Evolutionary conservation across 495 filamentous ascomycete genomes (phyloP), one percentile per base, ranked within the genome.

Genomic region (Rostrohypoxylon terebratum): DNA sequence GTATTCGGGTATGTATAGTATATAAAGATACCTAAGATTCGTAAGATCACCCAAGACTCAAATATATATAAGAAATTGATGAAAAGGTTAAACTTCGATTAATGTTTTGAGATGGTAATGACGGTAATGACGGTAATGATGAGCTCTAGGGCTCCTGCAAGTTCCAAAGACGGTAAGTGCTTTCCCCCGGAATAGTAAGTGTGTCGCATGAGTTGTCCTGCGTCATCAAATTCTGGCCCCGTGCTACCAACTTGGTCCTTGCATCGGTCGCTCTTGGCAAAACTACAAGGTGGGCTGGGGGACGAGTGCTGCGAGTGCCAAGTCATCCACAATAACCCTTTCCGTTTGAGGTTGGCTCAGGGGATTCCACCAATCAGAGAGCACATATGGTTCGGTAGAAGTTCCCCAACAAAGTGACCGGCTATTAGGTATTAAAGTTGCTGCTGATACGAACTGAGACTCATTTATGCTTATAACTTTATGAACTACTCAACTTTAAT

Each of bases 221-320:
- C 75, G 75, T 77, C 75, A 77, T 77, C 74, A 77, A 70, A 68
- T 66, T 10, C 51, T 45, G 21, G 48, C 42, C 51, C 68, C 59
- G 59, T 64, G 55, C 47, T 11, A 64, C 65, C 64, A 50, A 40
- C 63, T 54, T 11, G 28, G 70, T 44, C 69, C 61, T 59, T 65
- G 61, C 66, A 21, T 68, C 36, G 36, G 38, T n/a, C 28, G 42
- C 3, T 62, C 70, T 76, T 73, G 63, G 70, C 70, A 36, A 55
- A 50, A 10, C 63, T 65, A 40, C 44, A 42, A 42, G 40, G 28
- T 28, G 28, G 28, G 28, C 28, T 28, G 28, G 28, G 28, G 28
- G 6, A 28, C 28, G 28, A 28, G 18, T 36, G 47, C 36, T 45
- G n/a, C 33, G 25, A 38, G 18, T 36, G 47, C 36, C 55, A 54